phyloP scores from a whole-genome alignment of 176 grass and related monocot species.

The Raddia distichophylla region DNA sequence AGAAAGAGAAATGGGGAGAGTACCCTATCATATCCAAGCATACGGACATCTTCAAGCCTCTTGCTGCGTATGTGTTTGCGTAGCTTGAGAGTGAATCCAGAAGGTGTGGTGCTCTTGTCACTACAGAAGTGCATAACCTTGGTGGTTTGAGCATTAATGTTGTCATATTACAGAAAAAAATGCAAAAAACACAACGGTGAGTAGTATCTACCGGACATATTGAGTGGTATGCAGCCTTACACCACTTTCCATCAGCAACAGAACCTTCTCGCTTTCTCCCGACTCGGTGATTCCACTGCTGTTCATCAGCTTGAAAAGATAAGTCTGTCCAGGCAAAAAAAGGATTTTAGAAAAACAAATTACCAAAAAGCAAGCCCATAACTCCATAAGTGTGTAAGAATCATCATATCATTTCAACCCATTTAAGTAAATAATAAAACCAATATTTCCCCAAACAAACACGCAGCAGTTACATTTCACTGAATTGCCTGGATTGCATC shows the following conservation, averaged over 20 bases:
- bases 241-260: conserved; percentile 94
- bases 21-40: conserved; percentile 99
- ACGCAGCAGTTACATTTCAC: background rate
- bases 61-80: conserved; percentile 87
- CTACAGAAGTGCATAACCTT: conserved; percentile 38
- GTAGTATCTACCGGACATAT: conserved; percentile 69
- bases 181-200: background rate
- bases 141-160: conserved; percentile 1
- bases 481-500: background rate
- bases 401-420: background rate
- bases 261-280: conserved; percentile 94
- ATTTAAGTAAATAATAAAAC: background rate
- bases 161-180: background rate
- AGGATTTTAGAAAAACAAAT: background rate
- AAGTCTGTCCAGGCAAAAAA: conserved; percentile 60
- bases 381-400: background rate
- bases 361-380: background rate
- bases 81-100: conserved; percentile 95
- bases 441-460: background rate
- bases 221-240: conserved; percentile 93
- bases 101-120: conserved; percentile 92
- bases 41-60: conserved; percentile 91
- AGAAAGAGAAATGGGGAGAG: conserved; percentile 22
- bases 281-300: conserved; percentile 92
- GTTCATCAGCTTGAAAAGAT: conserved; percentile 98